Base-by-base conservation (phyloP, 2,329 filamentous ascomycete genomes). In the Penicillium hesseltinei region DNA sequence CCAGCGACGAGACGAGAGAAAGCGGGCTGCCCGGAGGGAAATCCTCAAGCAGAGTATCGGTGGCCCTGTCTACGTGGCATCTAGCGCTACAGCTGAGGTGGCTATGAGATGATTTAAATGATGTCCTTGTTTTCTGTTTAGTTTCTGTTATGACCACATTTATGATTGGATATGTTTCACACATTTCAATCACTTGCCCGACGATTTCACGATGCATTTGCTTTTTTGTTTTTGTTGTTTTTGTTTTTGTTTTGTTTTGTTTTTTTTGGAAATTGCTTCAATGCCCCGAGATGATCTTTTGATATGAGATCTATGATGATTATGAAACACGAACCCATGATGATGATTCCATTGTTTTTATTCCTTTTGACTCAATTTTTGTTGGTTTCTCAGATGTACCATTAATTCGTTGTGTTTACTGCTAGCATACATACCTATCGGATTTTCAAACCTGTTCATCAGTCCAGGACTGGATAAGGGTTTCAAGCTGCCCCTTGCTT, bases 11-110 rank as follows among this genome's bases (percentile, higher is more conserved):
- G 75, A 78, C 49, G 77, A 81, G 57, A 71, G 75, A 53, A 78
- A 73, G 60, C 75, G 78, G 51, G 81, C 86, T 68, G 80, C 78
- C 61, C 73, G 81, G 58, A 75, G 84, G 58, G 77, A 82, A 60
- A 77, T 73, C 57, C 71, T 87, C 50, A 79, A 83, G 61, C 77
- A 78, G 54, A 82, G 78, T 54, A 87, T 87, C 65, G 80, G 81
- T 2, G 70, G 71, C 17, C 72, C 75, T 54, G 74, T 77, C 13
- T 60, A 75, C 44, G 69, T 74, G 23, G 69, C 72, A 57, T 73
- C 72, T 8, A 69, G 72, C 51, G 66, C 69, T 54, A 62, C 59
- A 19, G 59, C 61, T 51, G 60, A 57, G 2, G 51, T 60, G 40
- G 33, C 29, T n/a, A 35, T 54, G 36, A 57, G 51, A 19, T 66